phyloP scores from a whole-genome alignment of 2,329 filamentous ascomycete species.

The Neopestalotiopsis sp. region DNA sequence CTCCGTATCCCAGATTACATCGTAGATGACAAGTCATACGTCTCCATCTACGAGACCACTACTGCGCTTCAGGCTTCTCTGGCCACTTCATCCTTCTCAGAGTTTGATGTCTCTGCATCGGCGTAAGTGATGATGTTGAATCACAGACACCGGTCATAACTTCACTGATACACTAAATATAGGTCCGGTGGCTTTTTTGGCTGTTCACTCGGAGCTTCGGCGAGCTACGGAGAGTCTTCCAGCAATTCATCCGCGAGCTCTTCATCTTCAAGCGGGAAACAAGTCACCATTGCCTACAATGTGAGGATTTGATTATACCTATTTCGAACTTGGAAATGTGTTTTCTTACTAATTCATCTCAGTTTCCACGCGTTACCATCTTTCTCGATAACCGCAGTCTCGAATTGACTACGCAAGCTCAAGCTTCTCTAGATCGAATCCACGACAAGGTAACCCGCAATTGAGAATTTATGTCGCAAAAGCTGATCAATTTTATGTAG shows the following conservation, averaged over 20 bases:
- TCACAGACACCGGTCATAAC: not conserved
- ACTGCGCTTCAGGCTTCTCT: not conserved
- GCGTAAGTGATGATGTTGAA: not conserved
- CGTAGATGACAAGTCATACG: slow-evolving; percentile 9
- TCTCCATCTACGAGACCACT: slow-evolving; percentile 1
- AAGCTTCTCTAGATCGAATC: not conserved
- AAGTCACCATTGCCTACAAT: slow-evolving; percentile 8
- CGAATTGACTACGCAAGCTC: not conserved
- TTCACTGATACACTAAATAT: not conserved
- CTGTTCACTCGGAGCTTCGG: not conserved
- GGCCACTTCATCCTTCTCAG: slow-evolving; percentile 2
- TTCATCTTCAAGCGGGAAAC: not conserved
- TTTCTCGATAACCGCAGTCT: slow-evolving; percentile 1
- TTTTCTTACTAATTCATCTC: too few species aligned
- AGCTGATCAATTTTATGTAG: not conserved
- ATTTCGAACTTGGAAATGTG: too few species aligned
- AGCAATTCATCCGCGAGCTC: not conserved
- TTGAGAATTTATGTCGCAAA: too few species aligned
- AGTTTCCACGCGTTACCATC: not conserved
- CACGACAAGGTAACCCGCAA: not conserved
- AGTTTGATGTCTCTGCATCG: not conserved
- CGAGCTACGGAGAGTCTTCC: not conserved
- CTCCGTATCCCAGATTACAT: slow-evolving; percentile 12
- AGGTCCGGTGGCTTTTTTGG: not conserved
- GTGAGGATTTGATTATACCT: not conserved